Evolutionary conservation across 352 stramenopile species (phyloP), one percentile per base, ranked within the genome.

Genomic region (Phytophthora colocasiae): DNA sequence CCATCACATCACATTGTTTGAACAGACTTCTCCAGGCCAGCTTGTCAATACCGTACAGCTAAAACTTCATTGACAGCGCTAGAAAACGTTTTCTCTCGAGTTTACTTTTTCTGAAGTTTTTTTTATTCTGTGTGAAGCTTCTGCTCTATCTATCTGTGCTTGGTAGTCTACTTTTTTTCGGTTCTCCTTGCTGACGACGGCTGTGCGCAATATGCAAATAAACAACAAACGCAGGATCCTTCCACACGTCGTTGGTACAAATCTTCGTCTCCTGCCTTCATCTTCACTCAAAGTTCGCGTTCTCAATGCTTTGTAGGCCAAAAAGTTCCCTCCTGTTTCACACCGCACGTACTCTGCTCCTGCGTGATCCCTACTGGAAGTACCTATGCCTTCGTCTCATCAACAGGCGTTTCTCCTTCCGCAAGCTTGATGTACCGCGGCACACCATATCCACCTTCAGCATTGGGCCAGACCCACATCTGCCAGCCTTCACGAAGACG

Each of bases 391-490:
- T 36, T 62, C 32, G 63, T 52, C 29, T 63, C 62, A 15, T 81
- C 75, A 8, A 63, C 70, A 10, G 46, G 43, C 40, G 52, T 48
- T 27, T 73, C 66, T 34, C 60, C 54, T 32, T 83, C 78, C 24
- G 66, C 60, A 6, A 88, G 60, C 80, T 97, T 97, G 70, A 97
- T 85, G 81, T 97, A 97, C 40, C 80, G 77, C 32, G 88, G 85
- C n/a, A 97, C 86, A 29, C 91, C 91, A 64, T 87, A 92, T 53
- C 83, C 78, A 63, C 91, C 91, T n/a, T 94, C 80, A 34, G 73
- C 78, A 62, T 97, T 96, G 7, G 91, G 91, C 78, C 91, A 96
- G 44, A 97, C 78, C 91, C 91, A 97, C 78, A 89, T 84, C 54
- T 94, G 63, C 91, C 91, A 97, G 56, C 79, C 88, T 17, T 93